Evolutionary conservation across 805 yeast genomes (phyloP), one percentile per base, ranked within the genome.

Genomic region (Hanseniaspora meyeri): DNA sequence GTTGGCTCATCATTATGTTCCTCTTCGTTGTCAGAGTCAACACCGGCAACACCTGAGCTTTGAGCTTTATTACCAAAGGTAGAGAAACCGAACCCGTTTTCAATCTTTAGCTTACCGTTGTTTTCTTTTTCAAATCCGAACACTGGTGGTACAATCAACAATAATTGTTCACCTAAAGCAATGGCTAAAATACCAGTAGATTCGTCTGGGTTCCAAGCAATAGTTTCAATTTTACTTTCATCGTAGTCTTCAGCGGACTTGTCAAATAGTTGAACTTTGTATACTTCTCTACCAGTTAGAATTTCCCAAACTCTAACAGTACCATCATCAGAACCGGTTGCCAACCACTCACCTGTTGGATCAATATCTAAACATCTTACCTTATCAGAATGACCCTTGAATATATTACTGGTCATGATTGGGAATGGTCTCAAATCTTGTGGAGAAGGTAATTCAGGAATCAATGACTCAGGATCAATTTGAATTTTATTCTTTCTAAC

Each of bases 271-370:
- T 72, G 71, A n/a, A 78, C 73, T 59, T 80, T 79, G 76, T 80
- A 87, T 52, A 91, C 87, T 74, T 91, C 95, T 71, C 98, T 82
- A 49, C 98, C 98, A 5, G 97, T 87, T 59, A 89, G 72, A 19
- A 89, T 83, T 72, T 93, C 98, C 97, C 98, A 93, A n/a, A 93
- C 77, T 63, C 96, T 79, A 7, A 93, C 90, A 17, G 90, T 79
- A 56, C 97, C 97, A 68, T 93, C 98, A 68, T 93, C 97, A 17
- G 95, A 86, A 58, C 97, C 98, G 3, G 98, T 93, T 20, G 98
- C 98, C 57, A 93, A 74, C 93, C 96, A 93, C 63, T 85, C 75
- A 4, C 98, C 98, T 36, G 82, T 75, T 51, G 96, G 95, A 67
- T 91, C 95, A 49, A 91, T 78, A 9, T 90, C 80, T 32, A 93